These are phyloP conservation scores for Tuber umbilicatum DNA, from an alignment of 495 filamentous ascomycete species.

Conservation along the genomic window DNA sequence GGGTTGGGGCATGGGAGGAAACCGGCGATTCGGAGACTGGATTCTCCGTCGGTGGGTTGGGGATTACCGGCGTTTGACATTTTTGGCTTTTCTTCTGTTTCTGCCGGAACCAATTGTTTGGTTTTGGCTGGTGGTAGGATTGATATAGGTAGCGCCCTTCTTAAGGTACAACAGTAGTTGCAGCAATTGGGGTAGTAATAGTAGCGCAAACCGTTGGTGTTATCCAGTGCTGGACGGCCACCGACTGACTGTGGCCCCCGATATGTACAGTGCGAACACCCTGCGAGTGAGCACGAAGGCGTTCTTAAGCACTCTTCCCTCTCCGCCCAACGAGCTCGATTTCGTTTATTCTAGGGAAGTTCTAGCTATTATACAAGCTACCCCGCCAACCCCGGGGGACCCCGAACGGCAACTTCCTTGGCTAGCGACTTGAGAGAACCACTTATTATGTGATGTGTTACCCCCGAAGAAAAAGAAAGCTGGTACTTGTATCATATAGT, in stretches of 20 bases:
- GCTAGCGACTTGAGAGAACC: neutral
- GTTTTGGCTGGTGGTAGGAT: neutral
- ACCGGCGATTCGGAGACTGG: constrained; percentile 20
- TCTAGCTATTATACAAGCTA: neutral
- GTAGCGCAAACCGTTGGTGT: neutral
- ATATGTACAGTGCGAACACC: neutral
- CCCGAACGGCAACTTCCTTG: neutral
- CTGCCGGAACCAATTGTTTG: neutral
- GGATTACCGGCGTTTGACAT: neutral
- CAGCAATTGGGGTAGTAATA: neutral
- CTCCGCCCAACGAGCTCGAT: neutral
- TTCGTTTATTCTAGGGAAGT: neutral
- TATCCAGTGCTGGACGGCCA: neutral
- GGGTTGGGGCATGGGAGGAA: constrained; percentile 25
- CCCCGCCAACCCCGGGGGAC: neutral
- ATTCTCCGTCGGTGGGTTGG: constrained; percentile 24
- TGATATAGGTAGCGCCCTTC: neutral
- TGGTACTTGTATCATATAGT: neutral
- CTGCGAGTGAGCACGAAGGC: neutral
- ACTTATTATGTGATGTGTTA: neutral
- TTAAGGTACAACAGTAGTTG: neutral
- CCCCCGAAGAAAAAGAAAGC: neutral
- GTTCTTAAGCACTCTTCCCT: neutral
- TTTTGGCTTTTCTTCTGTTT: neutral
- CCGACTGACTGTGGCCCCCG: neutral